phyloP scores from a whole-genome alignment of 2,329 filamentous ascomycete genomes.

The Trichoderma hamatum region DNA sequence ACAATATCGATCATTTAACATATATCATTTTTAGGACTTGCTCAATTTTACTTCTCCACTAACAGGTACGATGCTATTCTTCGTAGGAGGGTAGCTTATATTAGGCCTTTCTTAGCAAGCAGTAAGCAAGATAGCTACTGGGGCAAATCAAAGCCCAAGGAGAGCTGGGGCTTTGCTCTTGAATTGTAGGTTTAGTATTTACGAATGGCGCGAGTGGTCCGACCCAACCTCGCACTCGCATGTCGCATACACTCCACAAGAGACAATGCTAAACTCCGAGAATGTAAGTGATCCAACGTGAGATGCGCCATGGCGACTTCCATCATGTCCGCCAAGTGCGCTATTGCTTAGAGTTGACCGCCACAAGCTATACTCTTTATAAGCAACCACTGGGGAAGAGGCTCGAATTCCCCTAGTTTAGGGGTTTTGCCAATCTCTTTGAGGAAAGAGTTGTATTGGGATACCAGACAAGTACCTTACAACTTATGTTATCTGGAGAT shows the following conservation, averaged over 20 bases:
- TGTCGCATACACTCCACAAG: background rate
- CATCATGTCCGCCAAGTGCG: background rate
- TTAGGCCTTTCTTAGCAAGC: background rate
- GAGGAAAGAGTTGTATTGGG: background rate
- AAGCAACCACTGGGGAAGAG: background rate
- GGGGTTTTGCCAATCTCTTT: background rate
- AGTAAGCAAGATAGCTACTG: no score
- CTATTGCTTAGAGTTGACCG: background rate
- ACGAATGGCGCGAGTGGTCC: no score
- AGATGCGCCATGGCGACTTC: background rate
- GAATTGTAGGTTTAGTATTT: no score
- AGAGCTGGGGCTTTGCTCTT: no score
- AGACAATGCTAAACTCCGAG: background rate
- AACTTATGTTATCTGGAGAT: background rate
- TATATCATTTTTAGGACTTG: no score
- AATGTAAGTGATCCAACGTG: constrained; percentile 4
- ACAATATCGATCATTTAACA: no score
- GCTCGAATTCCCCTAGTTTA: background rate
- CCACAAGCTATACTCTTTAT: background rate
- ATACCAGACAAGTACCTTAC: background rate
- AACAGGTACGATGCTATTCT: no score
- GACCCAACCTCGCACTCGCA: background rate
- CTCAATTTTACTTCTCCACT: no score
- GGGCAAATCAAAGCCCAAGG: no score
- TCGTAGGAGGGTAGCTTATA: no score